These are phyloP conservation scores for Lolium multiflorum DNA, from an alignment of 176 grass and related monocot genomes.

Conservation along the genomic window DNA sequence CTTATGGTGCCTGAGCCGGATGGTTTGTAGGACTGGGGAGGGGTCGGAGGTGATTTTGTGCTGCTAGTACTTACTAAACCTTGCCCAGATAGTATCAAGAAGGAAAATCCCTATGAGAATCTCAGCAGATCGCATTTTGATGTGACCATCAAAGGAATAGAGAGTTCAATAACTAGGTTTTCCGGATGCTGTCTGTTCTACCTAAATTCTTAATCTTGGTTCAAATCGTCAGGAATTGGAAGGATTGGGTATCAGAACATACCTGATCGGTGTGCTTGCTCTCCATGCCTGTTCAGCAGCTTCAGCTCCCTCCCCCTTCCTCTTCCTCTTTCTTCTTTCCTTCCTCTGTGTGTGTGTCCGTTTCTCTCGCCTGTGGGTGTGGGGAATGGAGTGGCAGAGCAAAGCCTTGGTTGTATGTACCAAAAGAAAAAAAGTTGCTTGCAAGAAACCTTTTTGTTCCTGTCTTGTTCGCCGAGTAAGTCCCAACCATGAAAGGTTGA, in stretches of 20 bases:
- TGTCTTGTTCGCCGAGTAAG: constrained; percentile 16
- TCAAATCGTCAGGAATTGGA: background rate
- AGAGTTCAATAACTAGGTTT: background rate
- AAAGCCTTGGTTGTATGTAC: background rate
- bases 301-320: background rate
- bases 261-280: constrained; percentile 25
- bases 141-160: constrained; percentile 3
- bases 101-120: background rate
- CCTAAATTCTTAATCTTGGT: background rate
- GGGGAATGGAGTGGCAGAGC: constrained; percentile 12
- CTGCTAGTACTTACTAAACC: background rate
- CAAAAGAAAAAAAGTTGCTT: background rate
- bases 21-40: background rate
- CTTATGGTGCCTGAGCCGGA: background rate
- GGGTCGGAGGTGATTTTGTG: background rate
- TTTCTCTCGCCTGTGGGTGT: background rate
- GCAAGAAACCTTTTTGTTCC: constrained; percentile 25
- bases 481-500: constrained; percentile 11
- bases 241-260: constrained; percentile 26
- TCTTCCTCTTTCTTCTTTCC: too few relatives aligned
- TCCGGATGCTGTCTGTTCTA: too few relatives aligned
- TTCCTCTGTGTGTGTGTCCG: too few relatives aligned
- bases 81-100: background rate
- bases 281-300: constrained; percentile 31
- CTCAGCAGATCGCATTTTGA: background rate